Evolutionary conservation across 108 stramenopile species (phyloP).

Genomic region (Cyclostephanos tholiformis): DNA sequence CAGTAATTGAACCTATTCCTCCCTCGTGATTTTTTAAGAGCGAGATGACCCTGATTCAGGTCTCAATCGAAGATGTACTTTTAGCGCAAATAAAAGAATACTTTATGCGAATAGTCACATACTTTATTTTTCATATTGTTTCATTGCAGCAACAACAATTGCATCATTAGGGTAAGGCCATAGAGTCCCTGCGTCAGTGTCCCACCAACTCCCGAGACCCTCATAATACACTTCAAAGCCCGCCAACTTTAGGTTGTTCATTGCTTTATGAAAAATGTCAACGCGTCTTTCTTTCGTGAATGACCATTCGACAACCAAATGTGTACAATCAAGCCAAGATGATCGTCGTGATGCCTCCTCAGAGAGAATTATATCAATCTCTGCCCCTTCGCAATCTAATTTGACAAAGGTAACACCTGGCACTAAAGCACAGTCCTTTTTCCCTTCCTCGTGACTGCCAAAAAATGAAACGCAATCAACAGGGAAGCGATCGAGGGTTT

Average conservation of each 20-base stretch:
- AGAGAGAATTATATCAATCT: constrained; percentile 58
- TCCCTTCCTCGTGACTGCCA: constrained; percentile 3
- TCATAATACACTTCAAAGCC: constrained; percentile 58
- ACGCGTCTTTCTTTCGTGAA: constrained; percentile 64
- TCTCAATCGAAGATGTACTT: background rate
- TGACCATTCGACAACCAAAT: constrained; percentile 62
- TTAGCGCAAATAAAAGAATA: background rate
- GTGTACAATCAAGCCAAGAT: constrained; percentile 56
- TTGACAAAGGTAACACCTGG: constrained; percentile 60
- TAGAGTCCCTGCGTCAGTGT: constrained; percentile 44
- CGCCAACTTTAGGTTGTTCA: constrained; percentile 42
- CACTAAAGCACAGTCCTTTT: constrained; percentile 22
- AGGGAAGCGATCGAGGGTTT: constrained; percentile 32
- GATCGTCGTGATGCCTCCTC: constrained; percentile 24
- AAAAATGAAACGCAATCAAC: constrained; percentile 55
- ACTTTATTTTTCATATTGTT: no score
- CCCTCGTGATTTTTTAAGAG: constrained; percentile 6
- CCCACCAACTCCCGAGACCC: constrained; percentile 62
- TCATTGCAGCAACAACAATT: constrained; percentile 48
- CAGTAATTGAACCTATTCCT: constrained; percentile 50
- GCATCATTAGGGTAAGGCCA: constrained; percentile 63
- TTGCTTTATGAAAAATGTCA: constrained; percentile 46
- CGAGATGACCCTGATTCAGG: no score
- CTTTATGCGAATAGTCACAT: no score
- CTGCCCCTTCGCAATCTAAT: constrained; percentile 62